Conservation (phyloP, 2,329 filamentous ascomycete genomes). For the Triangularia verruculosa region DNA sequence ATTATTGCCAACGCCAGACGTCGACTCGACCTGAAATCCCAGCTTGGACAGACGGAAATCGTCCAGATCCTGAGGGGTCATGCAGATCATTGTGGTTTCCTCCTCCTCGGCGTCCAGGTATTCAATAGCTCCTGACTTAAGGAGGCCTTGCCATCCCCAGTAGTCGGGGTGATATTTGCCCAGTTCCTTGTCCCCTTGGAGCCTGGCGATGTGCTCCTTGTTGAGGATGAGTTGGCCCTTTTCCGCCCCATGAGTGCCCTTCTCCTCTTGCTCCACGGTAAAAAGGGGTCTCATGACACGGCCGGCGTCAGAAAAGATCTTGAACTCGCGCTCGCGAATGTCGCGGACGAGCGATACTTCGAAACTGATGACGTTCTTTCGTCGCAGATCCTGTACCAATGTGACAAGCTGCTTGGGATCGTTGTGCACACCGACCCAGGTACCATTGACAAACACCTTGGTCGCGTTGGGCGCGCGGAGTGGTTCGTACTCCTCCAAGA, state of each 20-base stretch:
- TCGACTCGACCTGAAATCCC: conserved; percentile 61
- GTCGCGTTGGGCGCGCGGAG: conserved; percentile 84
- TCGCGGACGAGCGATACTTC: conserved; percentile 95
- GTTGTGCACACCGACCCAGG: conserved; percentile 94
- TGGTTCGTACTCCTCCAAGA: conserved; percentile 91
- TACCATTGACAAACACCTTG: conserved; percentile 97
- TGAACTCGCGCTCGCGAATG: conserved; percentile 96
- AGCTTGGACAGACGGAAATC: conserved; percentile 67
- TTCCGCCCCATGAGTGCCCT: conserved; percentile 55
- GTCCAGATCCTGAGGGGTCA: conserved; percentile 94
- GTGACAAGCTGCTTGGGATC: conserved; percentile 83
- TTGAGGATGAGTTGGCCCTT: conserved; percentile 76
- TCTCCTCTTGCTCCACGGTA: conserved; percentile 85
- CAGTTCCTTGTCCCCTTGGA: conserved; percentile 70
- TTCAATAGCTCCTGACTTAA: conserved; percentile 83
- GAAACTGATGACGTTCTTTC: conserved; percentile 79
- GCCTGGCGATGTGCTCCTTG: conserved; percentile 72
- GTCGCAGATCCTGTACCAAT: conserved; percentile 72
- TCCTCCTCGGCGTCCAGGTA: conserved; percentile 98
- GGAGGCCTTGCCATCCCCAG: conserved; percentile 85
- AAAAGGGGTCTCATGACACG: conserved; percentile 92
- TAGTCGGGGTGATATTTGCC: conserved; percentile 58
- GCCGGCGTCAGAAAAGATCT: conserved; percentile 95
- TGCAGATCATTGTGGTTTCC: conserved; percentile 98
- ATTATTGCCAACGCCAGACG: conserved; percentile 67